phyloP scores from a whole-genome alignment of 192 early-diverging fungal genomes.

The Entomortierella beljakovae region DNA sequence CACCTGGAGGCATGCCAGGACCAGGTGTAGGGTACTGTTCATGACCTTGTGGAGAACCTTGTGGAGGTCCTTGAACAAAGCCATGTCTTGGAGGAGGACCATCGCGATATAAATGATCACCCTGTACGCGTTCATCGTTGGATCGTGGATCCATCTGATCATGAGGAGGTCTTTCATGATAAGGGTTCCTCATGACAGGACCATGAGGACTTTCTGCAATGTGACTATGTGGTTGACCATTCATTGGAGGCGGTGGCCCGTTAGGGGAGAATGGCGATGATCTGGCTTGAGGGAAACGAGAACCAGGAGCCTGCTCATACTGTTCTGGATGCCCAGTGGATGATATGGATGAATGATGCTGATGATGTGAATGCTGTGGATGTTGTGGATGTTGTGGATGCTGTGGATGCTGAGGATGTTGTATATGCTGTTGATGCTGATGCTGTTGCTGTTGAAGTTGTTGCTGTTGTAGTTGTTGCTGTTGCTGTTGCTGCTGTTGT shows the following conservation, averaged over 20 bases:
- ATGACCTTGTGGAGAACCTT: neutral
- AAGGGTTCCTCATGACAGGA: neutral
- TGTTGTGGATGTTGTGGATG: neutral
- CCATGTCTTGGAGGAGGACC: constrained; percentile 1
- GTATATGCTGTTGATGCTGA: neutral
- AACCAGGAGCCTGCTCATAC: neutral
- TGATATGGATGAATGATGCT: constrained; percentile 22
- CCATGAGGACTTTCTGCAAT: constrained; percentile 9
- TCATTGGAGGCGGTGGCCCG: neutral
- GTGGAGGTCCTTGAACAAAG: constrained; percentile 8
- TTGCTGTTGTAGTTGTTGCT: constrained; percentile 17
- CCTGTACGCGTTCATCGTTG: constrained; percentile 11
- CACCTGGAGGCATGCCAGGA: neutral
- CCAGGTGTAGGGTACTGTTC: constrained; percentile 4
- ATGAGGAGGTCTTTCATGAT: constrained; percentile 8
- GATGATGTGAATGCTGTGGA: constrained; percentile 13
- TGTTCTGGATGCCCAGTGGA: constrained; percentile 20
- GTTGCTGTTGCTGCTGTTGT: neutral
- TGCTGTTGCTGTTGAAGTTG: neutral
- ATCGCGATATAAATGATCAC: constrained; percentile 3
- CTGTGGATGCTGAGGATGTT: constrained; percentile 3
- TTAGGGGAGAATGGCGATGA: constrained; percentile 20
- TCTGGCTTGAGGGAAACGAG: constrained; percentile 11
- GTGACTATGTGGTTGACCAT: neutral
- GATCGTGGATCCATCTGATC: constrained; percentile 2